Base-by-base conservation (phyloP, 116 monocot species). In the Papilionanthe hybrid region DNA sequence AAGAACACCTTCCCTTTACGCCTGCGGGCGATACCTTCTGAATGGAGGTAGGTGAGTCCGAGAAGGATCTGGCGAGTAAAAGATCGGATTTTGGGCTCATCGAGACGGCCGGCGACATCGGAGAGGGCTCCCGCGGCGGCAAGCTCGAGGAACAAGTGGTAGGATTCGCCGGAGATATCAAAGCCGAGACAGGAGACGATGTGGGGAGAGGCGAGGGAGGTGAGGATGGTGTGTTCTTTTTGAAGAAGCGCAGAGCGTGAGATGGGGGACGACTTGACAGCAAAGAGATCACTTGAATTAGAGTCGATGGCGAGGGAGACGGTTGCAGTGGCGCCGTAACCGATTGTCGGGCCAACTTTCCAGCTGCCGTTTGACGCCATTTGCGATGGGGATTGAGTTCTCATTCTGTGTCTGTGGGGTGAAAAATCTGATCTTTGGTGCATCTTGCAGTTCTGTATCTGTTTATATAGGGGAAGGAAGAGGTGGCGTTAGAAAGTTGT, bases 261-360 rank as follows among this genome's bases (percentile, higher is more conserved):
- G 37, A 87, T 50, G 0, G 48, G 77, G 4, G 80, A 72, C 7
- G 90, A 82, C 75, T 90, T 90, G 27, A 88, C 84, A 10, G 83
- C 90, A 74, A 90, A 81, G 42, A 83, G 45, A 12, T 82, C 75
- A 9, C 85, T 81, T 41, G 87, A 79, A 9, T 30, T 7, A 1
- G 50, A 0, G 28, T 72, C 44, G 27, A 84, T 42, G n/a, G 88
- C 87, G 20, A 87, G 77, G 48, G 81, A 82, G 77, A 88, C 85
- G 45, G 77, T 77, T 44, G 85, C 79, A 12, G 87, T 81, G 27
- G 90, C 79, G 18, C 90, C 88, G 17, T 68, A 65, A 77, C 88
- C 90, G 63, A 90, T 10, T 11, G 43, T n/a, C 9, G 22, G 79
- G 75, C 83, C 81, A 19, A 81, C 50, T 42, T 9, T 55, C 89